Evolutionary conservation across 1,284 basidiomycete species (phyloP), one percentile per base, ranked within the genome.

Genomic region (Fomitopsis pinicola): DNA sequence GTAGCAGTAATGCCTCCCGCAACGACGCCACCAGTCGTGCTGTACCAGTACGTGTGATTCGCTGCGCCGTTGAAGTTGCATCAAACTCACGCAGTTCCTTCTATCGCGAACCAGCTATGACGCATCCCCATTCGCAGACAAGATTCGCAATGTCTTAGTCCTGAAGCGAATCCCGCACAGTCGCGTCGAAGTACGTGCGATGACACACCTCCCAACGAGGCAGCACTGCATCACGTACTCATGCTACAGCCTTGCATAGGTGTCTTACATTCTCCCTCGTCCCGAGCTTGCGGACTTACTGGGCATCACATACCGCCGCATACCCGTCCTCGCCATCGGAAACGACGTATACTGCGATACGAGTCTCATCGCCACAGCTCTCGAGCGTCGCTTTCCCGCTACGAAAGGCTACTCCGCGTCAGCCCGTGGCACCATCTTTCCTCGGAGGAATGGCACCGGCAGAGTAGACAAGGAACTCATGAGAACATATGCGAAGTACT

Each of bases 271-370:
- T 17, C 76, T 82, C 8, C 82, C 83, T 42, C 80, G 83, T 17
- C 80, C 82, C 8, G 83, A 83, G 67, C 77, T 86, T 57, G 77
- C 80, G 46, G 77, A 79, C 22, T 66, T 78, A 1, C 72, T 85
- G 15, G 83, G 83, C 12, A 71, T 85, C 17, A 70, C 71, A 42
- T 85, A 85, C 68, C 80, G 83, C 17, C 77, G 81, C 30, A 83
- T 85, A 33, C 83, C 83, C 15, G 73, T 85, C n/a, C 74, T 84
- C 2, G 80, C 83, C 17, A 82, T 85, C 56, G 83, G 83, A 5
- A 82, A 81, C 62, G 82, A 85, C 64, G 75, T 84, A 1, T 82
- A 82, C 67, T 81, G 80, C 64, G 83, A 84, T 69, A 81, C 80
- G 22, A 81, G 77, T 58, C 70, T 82, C 63, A 83, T 83, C 58